Conservation (phyloP, 345 rosid genomes). For the Atalantia buxifolia region DNA sequence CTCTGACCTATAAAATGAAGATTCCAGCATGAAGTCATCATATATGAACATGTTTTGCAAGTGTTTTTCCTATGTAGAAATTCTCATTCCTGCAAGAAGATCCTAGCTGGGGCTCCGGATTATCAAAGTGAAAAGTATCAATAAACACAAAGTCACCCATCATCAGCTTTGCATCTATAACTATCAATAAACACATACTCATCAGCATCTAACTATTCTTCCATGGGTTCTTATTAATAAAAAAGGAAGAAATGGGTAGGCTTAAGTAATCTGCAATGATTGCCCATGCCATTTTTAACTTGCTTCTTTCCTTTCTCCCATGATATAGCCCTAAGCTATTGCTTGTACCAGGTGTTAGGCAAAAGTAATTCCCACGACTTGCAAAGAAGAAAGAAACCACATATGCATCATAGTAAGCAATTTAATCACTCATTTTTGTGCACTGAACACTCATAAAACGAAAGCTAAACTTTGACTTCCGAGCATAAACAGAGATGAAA, state of each 20-base stretch:
- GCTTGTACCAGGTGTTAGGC: neutral
- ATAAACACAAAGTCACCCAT: neutral
- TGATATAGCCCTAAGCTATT: neutral
- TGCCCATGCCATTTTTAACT: neutral
- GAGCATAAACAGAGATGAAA: neutral
- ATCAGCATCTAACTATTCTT: neutral
- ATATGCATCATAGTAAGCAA: neutral
- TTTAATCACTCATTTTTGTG: neutral
- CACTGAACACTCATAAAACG: neutral
- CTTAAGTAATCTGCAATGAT: neutral
- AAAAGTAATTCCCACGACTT: neutral
- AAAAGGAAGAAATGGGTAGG: neutral
- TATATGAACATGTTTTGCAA: neutral
- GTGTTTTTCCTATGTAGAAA: neutral
- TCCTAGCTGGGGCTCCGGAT: neutral
- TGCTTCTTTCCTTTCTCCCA: neutral
- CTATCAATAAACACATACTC: neutral
- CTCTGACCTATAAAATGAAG: conserved; percentile 54
- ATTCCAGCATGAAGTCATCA: conserved; percentile 7
- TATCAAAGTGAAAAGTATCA: neutral
- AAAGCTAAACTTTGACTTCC: neutral
- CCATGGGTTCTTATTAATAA: neutral
- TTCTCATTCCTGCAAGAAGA: neutral
- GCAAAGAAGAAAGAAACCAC: neutral
- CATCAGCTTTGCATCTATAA: neutral